Evolutionary conservation across 1,284 basidiomycete genomes (phyloP).

Genomic region (Xanthoconium separans): DNA sequence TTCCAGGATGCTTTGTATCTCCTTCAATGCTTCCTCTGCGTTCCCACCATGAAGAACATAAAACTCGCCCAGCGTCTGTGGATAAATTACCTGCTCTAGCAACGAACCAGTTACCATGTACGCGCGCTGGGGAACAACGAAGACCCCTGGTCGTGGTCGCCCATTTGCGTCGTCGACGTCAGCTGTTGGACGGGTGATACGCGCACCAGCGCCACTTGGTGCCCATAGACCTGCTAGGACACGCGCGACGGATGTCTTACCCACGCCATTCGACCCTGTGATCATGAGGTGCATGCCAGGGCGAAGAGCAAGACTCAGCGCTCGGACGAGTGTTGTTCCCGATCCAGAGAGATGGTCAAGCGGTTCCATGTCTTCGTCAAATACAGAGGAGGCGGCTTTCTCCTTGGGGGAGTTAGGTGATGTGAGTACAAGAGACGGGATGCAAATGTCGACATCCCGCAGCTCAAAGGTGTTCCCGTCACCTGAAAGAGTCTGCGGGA

Average conservation of each 20-base stretch:
- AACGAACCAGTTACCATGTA: constrained; percentile 89
- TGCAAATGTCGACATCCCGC: constrained; percentile 73
- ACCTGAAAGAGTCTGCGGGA: constrained; percentile 38
- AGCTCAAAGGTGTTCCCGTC: constrained; percentile 51
- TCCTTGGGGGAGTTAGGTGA: constrained; percentile 1
- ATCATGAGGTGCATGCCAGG: constrained; percentile 91
- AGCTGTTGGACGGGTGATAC: constrained; percentile 33
- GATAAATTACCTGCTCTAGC: constrained; percentile 87
- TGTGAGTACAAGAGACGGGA: constrained; percentile 41
- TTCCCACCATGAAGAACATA: constrained; percentile 35
- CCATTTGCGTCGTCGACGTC: constrained; percentile 24
- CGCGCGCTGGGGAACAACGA: constrained; percentile 90
- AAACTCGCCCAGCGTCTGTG: constrained; percentile 81
- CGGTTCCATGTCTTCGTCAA: constrained; percentile 19
- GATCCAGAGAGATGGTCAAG: constrained; percentile 22
- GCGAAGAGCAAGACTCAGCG: constrained; percentile 70
- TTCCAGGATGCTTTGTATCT: constrained; percentile 73
- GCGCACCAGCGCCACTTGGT: constrained; percentile 43
- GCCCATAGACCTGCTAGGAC: constrained; percentile 91
- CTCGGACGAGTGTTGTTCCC: constrained; percentile 60
- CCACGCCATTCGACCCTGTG: constrained; percentile 90
- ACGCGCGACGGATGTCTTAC: constrained; percentile 91
- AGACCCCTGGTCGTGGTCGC: constrained; percentile 56
- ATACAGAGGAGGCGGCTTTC: background rate
- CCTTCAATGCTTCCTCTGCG: constrained; percentile 61